These are phyloP conservation scores for Lyophyllum shimeji DNA, from an alignment of 768 basidiomycete species.

Conservation along the genomic window DNA sequence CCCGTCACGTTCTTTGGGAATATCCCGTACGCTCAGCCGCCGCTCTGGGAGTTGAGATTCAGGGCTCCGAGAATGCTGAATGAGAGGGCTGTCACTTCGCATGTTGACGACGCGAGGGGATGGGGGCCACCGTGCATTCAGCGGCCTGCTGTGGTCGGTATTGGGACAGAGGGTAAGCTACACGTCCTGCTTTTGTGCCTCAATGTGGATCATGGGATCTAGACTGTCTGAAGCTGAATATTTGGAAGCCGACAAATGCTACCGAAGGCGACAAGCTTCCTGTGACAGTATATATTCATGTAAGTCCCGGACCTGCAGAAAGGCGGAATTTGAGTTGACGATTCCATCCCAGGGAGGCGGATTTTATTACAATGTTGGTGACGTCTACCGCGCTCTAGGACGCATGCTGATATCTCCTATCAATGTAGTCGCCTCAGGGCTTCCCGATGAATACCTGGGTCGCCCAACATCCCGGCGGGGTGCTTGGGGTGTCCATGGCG, in stretches of 20 bases:
- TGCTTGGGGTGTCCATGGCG: slow-evolving; percentile 33
- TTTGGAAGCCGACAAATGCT: slow-evolving; percentile 41
- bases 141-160: slow-evolving; percentile 42
- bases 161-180: slow-evolving; percentile 41
- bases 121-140: slow-evolving; percentile 49
- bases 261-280: slow-evolving; percentile 35
- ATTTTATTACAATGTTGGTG: neutral
- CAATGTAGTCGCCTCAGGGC: slow-evolving; percentile 38
- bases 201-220: neutral
- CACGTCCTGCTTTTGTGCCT: neutral
- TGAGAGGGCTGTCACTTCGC: slow-evolving; percentile 22
- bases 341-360: neutral
- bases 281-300: slow-evolving; percentile 44
- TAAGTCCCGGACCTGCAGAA: slow-evolving; percentile 13
- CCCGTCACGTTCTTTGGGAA: slow-evolving; percentile 42
- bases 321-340: neutral
- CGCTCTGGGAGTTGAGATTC: slow-evolving; percentile 39
- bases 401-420: neutral
- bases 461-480: slow-evolving; percentile 31
- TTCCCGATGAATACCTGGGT: slow-evolving; percentile 51
- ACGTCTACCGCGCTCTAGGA: neutral
- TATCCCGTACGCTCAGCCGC: slow-evolving; percentile 43
- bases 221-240: slow-evolving; percentile 42
- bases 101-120: slow-evolving; percentile 39
- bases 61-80: slow-evolving; percentile 35